Evolutionary conservation across 202 grass and related monocot species (phyloP).

Genomic region (Carex sylvatica): DNA sequence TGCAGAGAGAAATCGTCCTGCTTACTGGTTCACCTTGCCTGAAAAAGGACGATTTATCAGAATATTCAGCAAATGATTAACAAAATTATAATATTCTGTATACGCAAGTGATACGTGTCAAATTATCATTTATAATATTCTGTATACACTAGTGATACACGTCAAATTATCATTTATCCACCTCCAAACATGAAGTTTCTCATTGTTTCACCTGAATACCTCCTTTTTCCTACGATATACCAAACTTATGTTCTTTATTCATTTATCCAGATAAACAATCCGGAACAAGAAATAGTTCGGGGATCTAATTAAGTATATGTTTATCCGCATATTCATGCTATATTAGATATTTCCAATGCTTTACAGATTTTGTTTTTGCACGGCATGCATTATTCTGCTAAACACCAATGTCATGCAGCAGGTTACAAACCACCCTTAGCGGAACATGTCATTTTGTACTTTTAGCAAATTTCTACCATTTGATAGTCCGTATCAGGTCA

Average conservation of each 20-base stretch:
- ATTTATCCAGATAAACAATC: background rate
- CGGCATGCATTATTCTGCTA: background rate
- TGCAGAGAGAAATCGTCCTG: conserved; percentile 86
- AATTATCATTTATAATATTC: background rate
- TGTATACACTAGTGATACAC: background rate
- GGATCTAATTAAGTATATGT: background rate
- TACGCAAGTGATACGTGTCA: background rate
- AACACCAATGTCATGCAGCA: background rate
- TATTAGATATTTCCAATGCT: background rate
- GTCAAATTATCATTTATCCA: background rate
- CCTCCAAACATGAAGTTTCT: background rate
- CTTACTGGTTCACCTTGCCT: conserved; percentile 70
- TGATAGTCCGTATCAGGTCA: background rate
- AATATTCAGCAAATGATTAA: background rate
- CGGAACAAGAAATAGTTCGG: background rate
- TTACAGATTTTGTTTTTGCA: background rate
- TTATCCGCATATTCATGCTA: background rate
- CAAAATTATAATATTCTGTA: background rate
- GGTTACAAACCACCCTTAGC: background rate
- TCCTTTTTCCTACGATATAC: background rate
- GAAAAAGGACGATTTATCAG: background rate
- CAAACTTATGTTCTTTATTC: background rate
- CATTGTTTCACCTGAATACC: background rate
- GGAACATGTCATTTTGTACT: background rate
- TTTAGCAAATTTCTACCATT: background rate